Evolutionary conservation across 2,329 filamentous ascomycete species (phyloP).

Genomic region (Cercospora citrullina): DNA sequence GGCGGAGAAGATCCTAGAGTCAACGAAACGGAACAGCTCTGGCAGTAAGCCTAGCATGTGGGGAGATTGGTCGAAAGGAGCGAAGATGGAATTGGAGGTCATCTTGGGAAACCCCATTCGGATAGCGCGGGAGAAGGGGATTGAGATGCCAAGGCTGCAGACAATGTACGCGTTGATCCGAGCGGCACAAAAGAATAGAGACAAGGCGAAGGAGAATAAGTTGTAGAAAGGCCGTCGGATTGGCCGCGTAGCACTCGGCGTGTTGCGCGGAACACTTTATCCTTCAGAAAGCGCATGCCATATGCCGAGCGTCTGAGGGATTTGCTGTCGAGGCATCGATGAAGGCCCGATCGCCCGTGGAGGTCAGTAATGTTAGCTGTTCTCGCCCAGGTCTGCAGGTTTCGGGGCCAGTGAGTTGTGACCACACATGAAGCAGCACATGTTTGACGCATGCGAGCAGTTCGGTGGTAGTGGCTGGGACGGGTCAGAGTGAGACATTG

Average conservation of each 20-base stretch:
- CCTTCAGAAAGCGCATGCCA: conserved; percentile 6
- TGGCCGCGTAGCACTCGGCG: neutral
- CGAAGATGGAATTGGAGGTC: conserved; percentile 69
- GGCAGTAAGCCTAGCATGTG: conserved; percentile 66
- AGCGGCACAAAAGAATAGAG: conserved; percentile 60
- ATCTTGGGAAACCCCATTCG: conserved; percentile 70
- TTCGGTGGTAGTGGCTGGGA: neutral
- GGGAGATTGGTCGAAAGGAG: conserved; percentile 66
- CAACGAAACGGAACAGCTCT: conserved; percentile 61
- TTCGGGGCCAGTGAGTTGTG: neutral
- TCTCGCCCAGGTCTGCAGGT: neutral
- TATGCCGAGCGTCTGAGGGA: neutral
- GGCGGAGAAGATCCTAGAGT: conserved; percentile 63
- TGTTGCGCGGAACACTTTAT: neutral
- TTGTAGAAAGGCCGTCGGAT: conserved; percentile 7
- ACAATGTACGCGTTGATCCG: conserved; percentile 65
- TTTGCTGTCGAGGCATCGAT: neutral
- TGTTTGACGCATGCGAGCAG: neutral
- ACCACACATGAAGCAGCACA: neutral
- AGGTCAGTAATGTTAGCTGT: neutral
- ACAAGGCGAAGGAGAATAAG: conserved; percentile 38
- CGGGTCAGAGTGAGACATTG: conserved; percentile 13
- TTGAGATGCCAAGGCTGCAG: conserved; percentile 67
- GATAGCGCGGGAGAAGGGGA: conserved; percentile 62
- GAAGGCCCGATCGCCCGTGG: neutral